These are phyloP conservation scores for Theobroma cacao DNA, from an alignment of 345 rosid species.

Conservation along the genomic window DNA sequence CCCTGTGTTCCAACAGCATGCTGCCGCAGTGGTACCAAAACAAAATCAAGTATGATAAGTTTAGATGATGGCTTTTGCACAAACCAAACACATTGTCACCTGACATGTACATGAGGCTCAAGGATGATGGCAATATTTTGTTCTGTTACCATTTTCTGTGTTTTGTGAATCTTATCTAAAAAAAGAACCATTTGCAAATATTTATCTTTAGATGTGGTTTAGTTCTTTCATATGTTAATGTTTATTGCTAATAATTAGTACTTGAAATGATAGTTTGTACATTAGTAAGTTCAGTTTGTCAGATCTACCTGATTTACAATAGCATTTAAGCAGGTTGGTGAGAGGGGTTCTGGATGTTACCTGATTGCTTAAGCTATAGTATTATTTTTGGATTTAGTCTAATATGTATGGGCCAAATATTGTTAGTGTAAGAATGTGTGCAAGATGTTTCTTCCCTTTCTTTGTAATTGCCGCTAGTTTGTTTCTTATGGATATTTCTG, in stretches of 20 bases:
- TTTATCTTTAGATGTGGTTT: not conserved
- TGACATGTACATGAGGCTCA: not conserved
- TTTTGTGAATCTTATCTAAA: not conserved
- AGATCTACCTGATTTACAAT: not conserved
- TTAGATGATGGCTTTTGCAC: not conserved
- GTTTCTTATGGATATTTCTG: not conserved
- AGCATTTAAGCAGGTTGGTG: not conserved
- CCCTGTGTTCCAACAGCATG: conserved; percentile 36
- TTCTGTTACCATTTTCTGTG: not conserved
- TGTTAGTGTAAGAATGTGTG: not conserved
- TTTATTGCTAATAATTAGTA: not conserved
- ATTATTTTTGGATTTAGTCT: not conserved
- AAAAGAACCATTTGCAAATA: not conserved
- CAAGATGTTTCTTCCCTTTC: not conserved
- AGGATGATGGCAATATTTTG: not conserved
- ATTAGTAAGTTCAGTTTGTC: not conserved
- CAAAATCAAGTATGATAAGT: conserved; percentile 46
- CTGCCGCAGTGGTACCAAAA: conserved; percentile 25
- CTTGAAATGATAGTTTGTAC: not conserved
- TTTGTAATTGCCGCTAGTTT: not conserved
- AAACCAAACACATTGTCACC: not conserved
- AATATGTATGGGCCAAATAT: not conserved
- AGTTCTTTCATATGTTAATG: not conserved
- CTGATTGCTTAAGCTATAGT: not conserved
- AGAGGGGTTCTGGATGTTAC: not conserved